Evolutionary conservation across 179 eudicot species (phyloP), one percentile per base, ranked within the genome.

Genomic region (Silene coronaria): DNA sequence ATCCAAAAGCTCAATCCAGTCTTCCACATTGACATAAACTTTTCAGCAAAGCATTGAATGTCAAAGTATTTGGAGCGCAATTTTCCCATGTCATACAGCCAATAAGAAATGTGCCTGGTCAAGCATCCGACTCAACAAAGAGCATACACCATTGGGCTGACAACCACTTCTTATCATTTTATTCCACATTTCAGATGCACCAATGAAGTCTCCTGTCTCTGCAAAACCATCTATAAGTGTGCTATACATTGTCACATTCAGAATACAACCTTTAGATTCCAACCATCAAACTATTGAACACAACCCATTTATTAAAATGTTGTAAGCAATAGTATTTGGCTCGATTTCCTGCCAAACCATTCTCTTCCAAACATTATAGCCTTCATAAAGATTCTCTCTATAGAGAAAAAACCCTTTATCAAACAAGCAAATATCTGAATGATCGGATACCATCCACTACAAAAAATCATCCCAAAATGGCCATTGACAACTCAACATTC

Each of bases 81-180:
- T 88, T 82, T 45, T 82, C 86, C 62, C 19, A 79, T 69, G 73
- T 70, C 92, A 92, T 92, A 16, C 75, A 84, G 17, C 88, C 87
- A n/a, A 91, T 58, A 46, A 92, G 90, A 48, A 71, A 82, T 82
- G 81, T 59, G 90, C 96, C 76, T 88, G 85, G 67, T 84, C 85
- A 76, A 89, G 91, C 91, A 91, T 79, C 83, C 85, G 58, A 79
- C 89, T 62, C 82, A 79, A 80, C 90, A 87, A 82, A 92, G 88
- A 34, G 85, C 96, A 84, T 91, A 90, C 67, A 92, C 81, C 97
- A 87, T 91, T 92, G 24, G 97, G 97, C 62, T 76, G 82, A 66
- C 93, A 90, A 6, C 94, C 90, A 51, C 66, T 79, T 69, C 76
- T 80, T 68, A 91, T 83, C 97, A 92, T 91, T 84, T 76, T 82